phyloP scores from a whole-genome alignment of 1,284 basidiomycete species.

The Laetiporus sulphureus region DNA sequence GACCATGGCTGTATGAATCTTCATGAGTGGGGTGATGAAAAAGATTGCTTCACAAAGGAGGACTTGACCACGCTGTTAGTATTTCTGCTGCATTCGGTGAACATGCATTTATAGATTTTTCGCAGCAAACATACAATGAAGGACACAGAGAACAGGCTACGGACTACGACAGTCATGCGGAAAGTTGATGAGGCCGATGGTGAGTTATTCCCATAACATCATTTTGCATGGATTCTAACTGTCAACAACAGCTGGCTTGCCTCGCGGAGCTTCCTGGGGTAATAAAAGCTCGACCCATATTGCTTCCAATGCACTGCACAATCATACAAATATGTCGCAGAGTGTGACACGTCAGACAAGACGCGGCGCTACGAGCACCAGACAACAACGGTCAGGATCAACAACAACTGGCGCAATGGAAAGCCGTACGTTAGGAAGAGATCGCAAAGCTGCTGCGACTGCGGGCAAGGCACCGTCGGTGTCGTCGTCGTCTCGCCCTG shows the following conservation, averaged over 20 bases:
- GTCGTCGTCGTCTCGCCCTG: constrained; percentile 57
- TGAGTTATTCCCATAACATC: constrained; percentile 32
- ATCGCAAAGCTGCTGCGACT: constrained; percentile 29
- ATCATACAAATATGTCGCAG: constrained; percentile 19
- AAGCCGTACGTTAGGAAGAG: constrained; percentile 30
- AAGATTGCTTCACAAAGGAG: constrained; percentile 93
- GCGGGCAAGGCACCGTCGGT: constrained; percentile 40
- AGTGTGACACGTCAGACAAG: constrained; percentile 22
- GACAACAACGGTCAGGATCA: constrained; percentile 24
- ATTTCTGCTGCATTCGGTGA: constrained; percentile 3
- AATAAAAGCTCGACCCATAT: constrained; percentile 33
- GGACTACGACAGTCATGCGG: constrained; percentile 38
- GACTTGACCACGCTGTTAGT: constrained; percentile 84
- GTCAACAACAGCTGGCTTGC: constrained; percentile 44
- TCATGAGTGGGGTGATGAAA: constrained; percentile 98
- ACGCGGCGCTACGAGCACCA: constrained; percentile 16
- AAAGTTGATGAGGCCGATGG: constrained; percentile 60
- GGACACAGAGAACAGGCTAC: constrained; percentile 63
- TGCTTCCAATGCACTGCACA: constrained; percentile 23
- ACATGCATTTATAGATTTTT: constrained; percentile 6
- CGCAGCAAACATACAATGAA: constrained; percentile 83
- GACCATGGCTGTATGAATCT: constrained; percentile 90
- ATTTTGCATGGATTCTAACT: constrained; percentile 17
- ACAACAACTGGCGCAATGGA: constrained; percentile 30
- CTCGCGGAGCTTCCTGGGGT: constrained; percentile 82